Conservation (phyloP, 306 rosid species). For the Carpinus fangiana region DNA sequence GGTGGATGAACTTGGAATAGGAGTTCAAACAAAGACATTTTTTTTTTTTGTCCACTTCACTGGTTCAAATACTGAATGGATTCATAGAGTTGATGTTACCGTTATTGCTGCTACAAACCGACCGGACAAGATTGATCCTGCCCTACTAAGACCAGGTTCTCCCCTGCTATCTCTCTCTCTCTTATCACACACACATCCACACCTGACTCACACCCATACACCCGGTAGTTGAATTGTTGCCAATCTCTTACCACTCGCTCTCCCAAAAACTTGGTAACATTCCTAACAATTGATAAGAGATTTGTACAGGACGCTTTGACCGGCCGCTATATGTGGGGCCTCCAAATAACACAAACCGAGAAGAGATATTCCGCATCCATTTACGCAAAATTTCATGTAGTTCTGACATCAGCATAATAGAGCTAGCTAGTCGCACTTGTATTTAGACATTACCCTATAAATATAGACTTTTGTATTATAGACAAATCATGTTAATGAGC, state of each 20-base stretch:
- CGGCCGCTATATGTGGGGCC: conserved; percentile 87
- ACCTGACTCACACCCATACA: neutral
- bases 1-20: too few species aligned
- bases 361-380: conserved; percentile 79
- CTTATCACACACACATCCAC: neutral
- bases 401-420: conserved; percentile 59
- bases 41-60: too few species aligned
- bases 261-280: conserved; percentile 2
- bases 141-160: conserved; percentile 87
- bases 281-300: conserved; percentile 15
- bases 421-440: conserved; percentile 57
- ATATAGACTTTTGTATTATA: too few species aligned
- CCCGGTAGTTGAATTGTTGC: neutral
- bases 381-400: conserved; percentile 69
- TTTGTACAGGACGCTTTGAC: conserved; percentile 79
- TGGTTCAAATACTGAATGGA: too few species aligned
- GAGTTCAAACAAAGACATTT: too few species aligned
- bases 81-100: conserved; percentile 73
- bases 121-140: conserved; percentile 90
- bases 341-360: conserved; percentile 74
- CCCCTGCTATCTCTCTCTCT: conserved; percentile 10
- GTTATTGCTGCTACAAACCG: conserved; percentile 94
- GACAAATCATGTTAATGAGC: too few species aligned
- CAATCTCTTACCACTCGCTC: neutral
- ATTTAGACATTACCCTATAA: too few species aligned